Base-by-base conservation (phyloP, 306 rosid species). In the Amphicarpaea edgeworthii region DNA sequence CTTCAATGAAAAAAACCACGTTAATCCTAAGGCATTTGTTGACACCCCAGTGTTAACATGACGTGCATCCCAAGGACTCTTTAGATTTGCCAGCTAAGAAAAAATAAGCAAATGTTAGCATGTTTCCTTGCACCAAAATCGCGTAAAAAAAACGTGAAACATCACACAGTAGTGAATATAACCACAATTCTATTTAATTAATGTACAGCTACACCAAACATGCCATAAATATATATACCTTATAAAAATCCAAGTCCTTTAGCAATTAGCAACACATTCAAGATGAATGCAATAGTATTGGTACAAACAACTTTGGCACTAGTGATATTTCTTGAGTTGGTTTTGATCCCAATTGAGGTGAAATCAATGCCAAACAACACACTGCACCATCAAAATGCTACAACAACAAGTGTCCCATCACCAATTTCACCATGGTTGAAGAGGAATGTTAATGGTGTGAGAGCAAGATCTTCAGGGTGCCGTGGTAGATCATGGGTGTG, bases 351-450 rank as follows among this genome's bases (percentile, higher is more conserved):
- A n/a, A 70, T 38, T 54, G 75, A 72, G 67, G 79, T 51, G 8
- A 71, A 23, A 34, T 53, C 76, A 47, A 49, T n/a, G 32, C 14
- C 60, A 20, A 16, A 53, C 7, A 16, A 53, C 7, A 14, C 41
- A 26, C 26, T 76, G 14, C 65, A 43, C 3, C 67, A 43, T 2
- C 67, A 46, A 75, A 75, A 86, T 66, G 20, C 2, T 47, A 43
- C 55, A 0, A 43, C 55, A 0, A 57, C 50, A 1, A 30, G 32
- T n/a, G 38, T 34, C 37, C 15, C 83, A 15, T 79, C 93, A 3
- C 81, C 79, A 11, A 85, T 85, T 86, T 88, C 91, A 5, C 76
- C 79, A 16, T 84, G 86, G 89, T 64, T 89, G 17, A 76, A 79
- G 40, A 79, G 3, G 28, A 24, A 24, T 24, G n/a, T n/a, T n/a